A percentile compares a stretch with the other conserved stretches of the same genome.
Evolutionary conservation across 2,329 filamentous ascomycete genomes (phyloP).

Genomic region (Phyllosticta capitalensis): DNA sequence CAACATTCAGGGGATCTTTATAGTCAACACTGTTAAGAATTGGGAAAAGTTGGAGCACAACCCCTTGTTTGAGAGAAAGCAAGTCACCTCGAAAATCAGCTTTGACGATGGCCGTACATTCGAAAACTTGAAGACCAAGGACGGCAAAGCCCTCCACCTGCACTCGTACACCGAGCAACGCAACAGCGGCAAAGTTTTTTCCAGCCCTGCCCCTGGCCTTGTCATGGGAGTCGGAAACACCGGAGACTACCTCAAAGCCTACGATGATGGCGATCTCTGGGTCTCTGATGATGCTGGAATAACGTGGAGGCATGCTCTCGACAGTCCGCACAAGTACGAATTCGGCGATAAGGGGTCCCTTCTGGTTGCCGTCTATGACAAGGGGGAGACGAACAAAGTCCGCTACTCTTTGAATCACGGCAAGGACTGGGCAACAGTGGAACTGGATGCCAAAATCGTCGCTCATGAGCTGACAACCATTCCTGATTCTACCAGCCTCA

Average conservation of each 20-base stretch:
- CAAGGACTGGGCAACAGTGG: conserved; percentile 64
- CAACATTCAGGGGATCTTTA: conserved; percentile 81
- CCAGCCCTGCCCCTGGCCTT: conserved; percentile 83
- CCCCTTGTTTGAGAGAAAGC: conserved; percentile 44
- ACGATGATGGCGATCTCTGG: conserved; percentile 68
- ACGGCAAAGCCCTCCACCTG: conserved; percentile 63
- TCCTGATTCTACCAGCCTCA: conserved; percentile 83
- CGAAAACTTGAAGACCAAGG: conserved; percentile 57
- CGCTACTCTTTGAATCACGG: conserved; percentile 87
- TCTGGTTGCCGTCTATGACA: conserved; percentile 70
- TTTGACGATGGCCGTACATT: conserved; percentile 94
- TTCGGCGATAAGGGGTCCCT: conserved; percentile 91
- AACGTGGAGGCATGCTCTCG: conserved; percentile 66
- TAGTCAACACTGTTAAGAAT: conserved; percentile 86
- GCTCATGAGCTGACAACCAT: conserved; percentile 75
- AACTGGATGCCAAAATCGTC: conserved; percentile 60
- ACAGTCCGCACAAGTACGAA: conserved; percentile 88
- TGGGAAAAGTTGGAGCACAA: conserved; percentile 60
- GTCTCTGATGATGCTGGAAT: conserved; percentile 86
- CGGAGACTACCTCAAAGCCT: conserved; percentile 61
- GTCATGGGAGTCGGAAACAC: conserved; percentile 92
- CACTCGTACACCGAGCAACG: conserved; percentile 82
- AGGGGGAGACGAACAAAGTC: conserved; percentile 50
- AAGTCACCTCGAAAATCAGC: conserved; percentile 71
- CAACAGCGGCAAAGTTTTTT: conserved; percentile 81